Conservation (phyloP, 108 stramenopile species). For the Skeletonema potamos region DNA sequence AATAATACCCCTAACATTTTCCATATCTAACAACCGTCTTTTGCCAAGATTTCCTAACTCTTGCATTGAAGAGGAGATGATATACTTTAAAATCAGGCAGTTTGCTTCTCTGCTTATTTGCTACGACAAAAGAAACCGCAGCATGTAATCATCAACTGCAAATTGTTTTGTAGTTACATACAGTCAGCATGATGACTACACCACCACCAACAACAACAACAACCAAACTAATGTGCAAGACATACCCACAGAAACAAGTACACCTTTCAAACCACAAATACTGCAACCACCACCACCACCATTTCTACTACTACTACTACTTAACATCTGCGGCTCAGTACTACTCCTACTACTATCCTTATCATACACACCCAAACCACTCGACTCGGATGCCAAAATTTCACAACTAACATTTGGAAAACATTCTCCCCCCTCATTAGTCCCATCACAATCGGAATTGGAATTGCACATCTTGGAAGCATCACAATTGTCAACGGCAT, state of each 20-base stretch:
- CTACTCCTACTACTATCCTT: not conserved
- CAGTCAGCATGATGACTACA: too few species aligned
- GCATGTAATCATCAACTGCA: too few species aligned
- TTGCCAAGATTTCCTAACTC: too few species aligned
- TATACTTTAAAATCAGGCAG: too few species aligned
- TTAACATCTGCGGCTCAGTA: not conserved
- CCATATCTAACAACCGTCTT: too few species aligned
- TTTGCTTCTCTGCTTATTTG: too few species aligned
- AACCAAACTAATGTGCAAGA: not conserved
- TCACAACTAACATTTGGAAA: constrained; percentile 1
- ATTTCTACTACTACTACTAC: not conserved
- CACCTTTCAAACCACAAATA: not conserved
- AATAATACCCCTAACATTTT: too few species aligned
- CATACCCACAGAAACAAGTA: not conserved
- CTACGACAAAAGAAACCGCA: too few species aligned
- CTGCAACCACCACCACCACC: not conserved
- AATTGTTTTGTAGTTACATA: too few species aligned
- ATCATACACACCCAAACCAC: not conserved
- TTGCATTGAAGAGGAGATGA: too few species aligned
- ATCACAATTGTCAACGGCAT: not conserved
- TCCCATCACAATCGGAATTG: not conserved
- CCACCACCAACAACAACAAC: not conserved
- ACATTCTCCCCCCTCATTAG: not conserved
- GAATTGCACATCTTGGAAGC: not conserved
- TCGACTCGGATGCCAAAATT: not conserved